A percentile compares a stretch with the other conserved stretches of the same genome.
Conservation (phyloP, 2,329 filamentous ascomycete genomes). For the Colletotrichum salicis region DNA sequence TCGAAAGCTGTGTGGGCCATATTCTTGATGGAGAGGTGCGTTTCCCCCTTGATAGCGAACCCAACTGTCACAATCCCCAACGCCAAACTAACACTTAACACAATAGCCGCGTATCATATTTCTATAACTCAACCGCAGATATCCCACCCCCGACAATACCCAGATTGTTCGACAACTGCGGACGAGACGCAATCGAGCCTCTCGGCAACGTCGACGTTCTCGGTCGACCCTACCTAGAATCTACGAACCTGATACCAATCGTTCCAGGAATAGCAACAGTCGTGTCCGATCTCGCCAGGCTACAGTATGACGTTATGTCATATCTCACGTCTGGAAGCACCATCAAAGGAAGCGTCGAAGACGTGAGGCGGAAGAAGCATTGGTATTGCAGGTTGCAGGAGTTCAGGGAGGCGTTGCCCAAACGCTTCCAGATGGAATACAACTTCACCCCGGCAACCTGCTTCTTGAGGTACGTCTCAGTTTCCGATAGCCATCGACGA, state of each 20-base stretch:
- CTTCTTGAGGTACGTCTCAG: slow-evolving; percentile 15
- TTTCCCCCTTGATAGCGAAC: neutral
- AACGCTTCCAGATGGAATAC: slow-evolving; percentile 13
- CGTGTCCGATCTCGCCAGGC: slow-evolving; percentile 7
- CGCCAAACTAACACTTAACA: too few species aligned
- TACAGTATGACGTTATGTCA: slow-evolving; percentile 27
- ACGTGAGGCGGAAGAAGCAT: slow-evolving; percentile 3
- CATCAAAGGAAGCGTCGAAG: slow-evolving; percentile 21
- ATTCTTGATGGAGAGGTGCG: slow-evolving; percentile 31
- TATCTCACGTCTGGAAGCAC: slow-evolving; percentile 25
- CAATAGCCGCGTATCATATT: slow-evolving; percentile 27
- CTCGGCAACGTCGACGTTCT: slow-evolving; percentile 30
- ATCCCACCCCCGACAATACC: slow-evolving; percentile 29
- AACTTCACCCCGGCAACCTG: slow-evolving; percentile 24
- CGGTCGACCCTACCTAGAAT: slow-evolving; percentile 1
- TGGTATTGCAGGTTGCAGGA: slow-evolving; percentile 18
- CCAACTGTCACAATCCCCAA: neutral
- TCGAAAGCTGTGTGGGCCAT: slow-evolving; percentile 25
- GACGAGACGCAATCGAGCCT: slow-evolving; percentile 5
- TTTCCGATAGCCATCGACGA: neutral
- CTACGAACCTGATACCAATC: neutral
- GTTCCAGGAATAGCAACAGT: slow-evolving; percentile 20
- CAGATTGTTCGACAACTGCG: slow-evolving; percentile 18
- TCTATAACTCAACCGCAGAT: slow-evolving; percentile 14
- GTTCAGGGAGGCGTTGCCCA: slow-evolving; percentile 9